These are phyloP conservation scores for Rhizopus stolonifer DNA, from an alignment of 371 early-diverging fungal genomes.

Conservation along the genomic window DNA sequence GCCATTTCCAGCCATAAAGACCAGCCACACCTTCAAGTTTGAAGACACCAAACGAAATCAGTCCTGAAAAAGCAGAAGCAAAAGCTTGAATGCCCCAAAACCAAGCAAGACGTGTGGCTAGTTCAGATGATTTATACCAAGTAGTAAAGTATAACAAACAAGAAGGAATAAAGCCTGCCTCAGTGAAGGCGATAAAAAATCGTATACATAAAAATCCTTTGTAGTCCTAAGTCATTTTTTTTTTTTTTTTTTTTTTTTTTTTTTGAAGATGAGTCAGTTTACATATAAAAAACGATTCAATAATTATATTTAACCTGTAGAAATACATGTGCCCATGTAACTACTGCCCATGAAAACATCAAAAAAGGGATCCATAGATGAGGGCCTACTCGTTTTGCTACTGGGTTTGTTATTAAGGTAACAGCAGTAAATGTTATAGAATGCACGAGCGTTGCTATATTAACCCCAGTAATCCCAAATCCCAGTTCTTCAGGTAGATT, in stretches of 20 bases:
- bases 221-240: too few species aligned
- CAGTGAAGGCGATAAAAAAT: constrained; percentile 33
- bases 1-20: constrained; percentile 61
- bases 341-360: constrained; percentile 61
- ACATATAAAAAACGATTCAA: too few species aligned
- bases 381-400: constrained; percentile 53
- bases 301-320: constrained; percentile 17
- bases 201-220: constrained; percentile 27
- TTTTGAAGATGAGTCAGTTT: too few species aligned
- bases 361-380: constrained; percentile 60
- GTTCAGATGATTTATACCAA: constrained; percentile 59
- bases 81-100: constrained; percentile 62
- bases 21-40: constrained; percentile 52
- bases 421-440: constrained; percentile 37
- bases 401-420: constrained; percentile 45
- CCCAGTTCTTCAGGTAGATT: constrained; percentile 37
- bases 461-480: constrained; percentile 37
- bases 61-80: constrained; percentile 61
- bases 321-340: constrained; percentile 46
- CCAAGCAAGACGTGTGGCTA: constrained; percentile 55
- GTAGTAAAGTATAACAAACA: constrained; percentile 55
- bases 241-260: too few species aligned
- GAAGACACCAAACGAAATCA: constrained; percentile 59
- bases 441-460: constrained; percentile 33
- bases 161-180: constrained; percentile 64